phyloP scores from a whole-genome alignment of 768 basidiomycete genomes.

The Mycena vitilis region DNA sequence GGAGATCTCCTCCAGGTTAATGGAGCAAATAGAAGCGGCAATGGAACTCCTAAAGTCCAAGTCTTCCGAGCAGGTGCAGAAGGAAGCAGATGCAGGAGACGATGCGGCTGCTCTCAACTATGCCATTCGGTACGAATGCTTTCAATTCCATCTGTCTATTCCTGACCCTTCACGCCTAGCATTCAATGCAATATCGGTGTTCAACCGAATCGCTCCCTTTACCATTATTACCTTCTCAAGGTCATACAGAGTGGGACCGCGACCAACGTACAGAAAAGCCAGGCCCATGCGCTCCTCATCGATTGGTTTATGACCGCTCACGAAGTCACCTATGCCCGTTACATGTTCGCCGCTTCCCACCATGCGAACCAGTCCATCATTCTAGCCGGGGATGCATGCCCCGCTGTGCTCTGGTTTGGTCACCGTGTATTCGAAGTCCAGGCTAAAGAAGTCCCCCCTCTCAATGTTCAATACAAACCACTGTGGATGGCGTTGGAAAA shows the following conservation, averaged over 20 bases:
- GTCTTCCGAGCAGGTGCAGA: conserved; percentile 15
- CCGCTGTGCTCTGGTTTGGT: conserved; percentile 40
- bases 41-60: conserved; percentile 6
- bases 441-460: conserved; percentile 24
- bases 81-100: conserved; percentile 27
- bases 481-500: conserved; percentile 39
- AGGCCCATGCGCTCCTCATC: conserved; percentile 28
- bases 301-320: conserved; percentile 19
- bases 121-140: conserved; percentile 20
- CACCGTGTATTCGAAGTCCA: conserved; percentile 31
- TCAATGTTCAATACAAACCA: conserved; percentile 37
- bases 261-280: conserved; percentile 10
- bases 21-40: conserved; percentile 5
- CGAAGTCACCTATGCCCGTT: conserved; percentile 2
- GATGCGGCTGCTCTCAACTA: conserved; percentile 23
- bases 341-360: conserved; percentile 27
- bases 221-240: conserved; percentile 28
- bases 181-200: conserved; percentile 21
- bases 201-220: conserved; percentile 17
- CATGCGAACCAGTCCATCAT: conserved; percentile 37
- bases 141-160: neutral
- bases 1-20: neutral
- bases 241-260: conserved; percentile 15
- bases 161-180: conserved; percentile 8
- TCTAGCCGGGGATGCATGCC: conserved; percentile 27